These are phyloP conservation scores for Hypoxylon fragiforme DNA, from an alignment of 495 filamentous ascomycete species.

Conservation along the genomic window DNA sequence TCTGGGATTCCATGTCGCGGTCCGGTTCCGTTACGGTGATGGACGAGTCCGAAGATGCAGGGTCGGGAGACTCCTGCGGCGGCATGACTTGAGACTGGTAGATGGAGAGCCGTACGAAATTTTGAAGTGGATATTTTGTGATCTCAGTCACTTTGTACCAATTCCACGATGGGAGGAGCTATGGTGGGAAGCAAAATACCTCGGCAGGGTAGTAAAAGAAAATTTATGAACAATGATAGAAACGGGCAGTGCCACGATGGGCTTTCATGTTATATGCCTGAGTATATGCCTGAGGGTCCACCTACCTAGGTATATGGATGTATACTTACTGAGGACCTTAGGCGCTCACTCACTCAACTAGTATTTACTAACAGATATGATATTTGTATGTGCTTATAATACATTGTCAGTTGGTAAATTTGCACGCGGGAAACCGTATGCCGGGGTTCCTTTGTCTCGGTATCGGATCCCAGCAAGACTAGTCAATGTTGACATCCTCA, in stretches of 20 bases:
- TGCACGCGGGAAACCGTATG: neutral
- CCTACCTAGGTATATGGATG: neutral
- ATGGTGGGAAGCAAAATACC: neutral
- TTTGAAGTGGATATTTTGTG: no score
- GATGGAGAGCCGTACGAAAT: no score
- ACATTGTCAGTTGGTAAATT: neutral
- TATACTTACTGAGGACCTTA: no score
- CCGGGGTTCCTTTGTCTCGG: neutral
- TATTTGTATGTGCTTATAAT: no score
- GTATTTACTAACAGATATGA: no score
- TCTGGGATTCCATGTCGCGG: conserved; percentile 24
- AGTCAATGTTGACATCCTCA: no score
- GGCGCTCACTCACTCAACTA: no score
- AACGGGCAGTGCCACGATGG: neutral
- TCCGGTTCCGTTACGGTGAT: conserved; percentile 22
- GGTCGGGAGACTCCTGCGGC: conserved; percentile 4
- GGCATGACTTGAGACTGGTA: conserved; percentile 10
- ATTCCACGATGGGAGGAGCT: neutral
- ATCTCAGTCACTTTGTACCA: no score
- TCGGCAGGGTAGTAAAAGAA: no score
- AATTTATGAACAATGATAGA: neutral
- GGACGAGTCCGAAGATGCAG: conserved; percentile 32
- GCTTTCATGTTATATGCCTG: neutral
- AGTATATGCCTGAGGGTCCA: neutral
- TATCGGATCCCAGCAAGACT: no score